Percentiles rank a stretch among this genome's conserved stretches.
phyloP scores from a whole-genome alignment of 352 stramenopile genomes.

The Phytophthora ramorum region DNA sequence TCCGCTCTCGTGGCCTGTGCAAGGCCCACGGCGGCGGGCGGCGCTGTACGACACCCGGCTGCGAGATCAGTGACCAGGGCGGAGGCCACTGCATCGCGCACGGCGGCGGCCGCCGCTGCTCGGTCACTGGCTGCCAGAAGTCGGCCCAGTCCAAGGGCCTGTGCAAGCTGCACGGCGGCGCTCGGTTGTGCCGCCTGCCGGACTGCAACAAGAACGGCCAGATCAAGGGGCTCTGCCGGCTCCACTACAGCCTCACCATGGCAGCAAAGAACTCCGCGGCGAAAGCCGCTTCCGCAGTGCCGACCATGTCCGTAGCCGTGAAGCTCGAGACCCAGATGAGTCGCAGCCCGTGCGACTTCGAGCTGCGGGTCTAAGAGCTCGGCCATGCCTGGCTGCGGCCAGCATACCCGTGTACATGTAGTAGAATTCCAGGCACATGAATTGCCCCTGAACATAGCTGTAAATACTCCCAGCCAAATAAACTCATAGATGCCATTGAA shows the following conservation, averaged over 20 bases:
- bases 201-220: slow-evolving; percentile 87
- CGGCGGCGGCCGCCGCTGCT: slow-evolving; percentile 72
- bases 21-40: slow-evolving; percentile 86
- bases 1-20: slow-evolving; percentile 83
- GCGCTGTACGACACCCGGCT: slow-evolving; percentile 77
- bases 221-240: slow-evolving; percentile 78
- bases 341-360: slow-evolving; percentile 31
- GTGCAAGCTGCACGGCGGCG: slow-evolving; percentile 87
- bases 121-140: slow-evolving; percentile 72
- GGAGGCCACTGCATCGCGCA: slow-evolving; percentile 86
- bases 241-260: slow-evolving; percentile 69
- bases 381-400: background rate
- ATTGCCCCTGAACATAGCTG: slow-evolving; percentile 26
- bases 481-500: slow-evolving; percentile 20
- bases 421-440: slow-evolving; percentile 26
- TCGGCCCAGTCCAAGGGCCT: slow-evolving; percentile 83
- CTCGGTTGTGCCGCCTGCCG: slow-evolving; percentile 67
- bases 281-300: slow-evolving; percentile 3
- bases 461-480: slow-evolving; percentile 33
- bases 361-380: slow-evolving; percentile 33
- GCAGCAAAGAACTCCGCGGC: slow-evolving; percentile 23
- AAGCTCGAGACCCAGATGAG: slow-evolving; percentile 27
- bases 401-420: slow-evolving; percentile 21
- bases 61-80: slow-evolving; percentile 87
- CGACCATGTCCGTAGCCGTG: slow-evolving; percentile 2